phyloP scores from a whole-genome alignment of 1,284 basidiomycete species.

The Acaromyces ingoldii region DNA sequence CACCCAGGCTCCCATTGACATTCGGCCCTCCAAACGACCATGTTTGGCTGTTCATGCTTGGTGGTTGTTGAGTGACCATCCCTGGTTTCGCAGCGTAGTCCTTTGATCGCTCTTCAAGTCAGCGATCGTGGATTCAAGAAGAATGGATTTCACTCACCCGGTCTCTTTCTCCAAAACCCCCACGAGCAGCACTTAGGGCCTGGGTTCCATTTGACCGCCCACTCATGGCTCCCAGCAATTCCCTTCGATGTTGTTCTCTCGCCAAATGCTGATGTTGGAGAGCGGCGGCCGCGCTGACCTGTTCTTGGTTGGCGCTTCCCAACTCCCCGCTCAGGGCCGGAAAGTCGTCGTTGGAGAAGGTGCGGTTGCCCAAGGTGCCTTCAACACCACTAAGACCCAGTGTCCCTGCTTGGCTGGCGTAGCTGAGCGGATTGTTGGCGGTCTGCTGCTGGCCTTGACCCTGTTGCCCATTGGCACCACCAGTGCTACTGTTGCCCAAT shows the following conservation, averaged over 20 bases:
- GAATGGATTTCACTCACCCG: no score
- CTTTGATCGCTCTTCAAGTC: background rate
- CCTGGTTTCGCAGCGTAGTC: conserved; percentile 4
- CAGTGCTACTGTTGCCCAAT: no score
- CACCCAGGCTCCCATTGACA: no score
- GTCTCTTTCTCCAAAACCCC: conserved; percentile 40
- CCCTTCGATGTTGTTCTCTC: conserved; percentile 36
- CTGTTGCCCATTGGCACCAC: no score
- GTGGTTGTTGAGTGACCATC: no score
- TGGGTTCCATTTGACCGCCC: background rate
- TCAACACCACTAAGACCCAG: background rate
- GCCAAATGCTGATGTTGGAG: conserved; percentile 40
- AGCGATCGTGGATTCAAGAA: no score
- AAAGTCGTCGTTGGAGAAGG: conserved; percentile 46
- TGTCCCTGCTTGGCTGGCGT: conserved; percentile 39
- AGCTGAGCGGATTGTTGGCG: conserved; percentile 27
- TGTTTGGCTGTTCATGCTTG: no score
- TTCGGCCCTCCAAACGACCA: no score
- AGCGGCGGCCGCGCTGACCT: conserved; percentile 41
- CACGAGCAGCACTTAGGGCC: conserved; percentile 37
- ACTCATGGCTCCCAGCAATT: conserved; percentile 23
- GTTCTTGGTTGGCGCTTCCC: conserved; percentile 16
- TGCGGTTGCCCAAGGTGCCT: background rate
- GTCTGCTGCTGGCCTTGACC: no score
- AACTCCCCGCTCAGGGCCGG: conserved; percentile 26